A percentile compares a stretch with the other conserved stretches of the same genome.
These are phyloP conservation scores for Syzygium jambos DNA, from an alignment of 345 rosid genomes.

Conservation along the genomic window DNA sequence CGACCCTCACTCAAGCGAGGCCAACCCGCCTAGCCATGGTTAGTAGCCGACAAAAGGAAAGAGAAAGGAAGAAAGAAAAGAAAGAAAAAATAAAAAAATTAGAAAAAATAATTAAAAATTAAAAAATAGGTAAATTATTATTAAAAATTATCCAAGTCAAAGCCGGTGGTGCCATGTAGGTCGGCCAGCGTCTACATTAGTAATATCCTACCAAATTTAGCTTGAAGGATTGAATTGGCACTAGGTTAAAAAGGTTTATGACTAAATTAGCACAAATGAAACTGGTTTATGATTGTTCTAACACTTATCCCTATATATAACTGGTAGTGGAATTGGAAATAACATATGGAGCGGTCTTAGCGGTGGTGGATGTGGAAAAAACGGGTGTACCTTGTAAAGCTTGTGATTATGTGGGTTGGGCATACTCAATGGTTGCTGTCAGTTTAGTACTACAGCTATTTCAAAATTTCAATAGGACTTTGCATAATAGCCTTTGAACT, in stretches of 20 bases:
- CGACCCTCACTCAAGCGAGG: too few species aligned
- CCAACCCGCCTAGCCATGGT: too few species aligned
- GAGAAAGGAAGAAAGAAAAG: too few species aligned
- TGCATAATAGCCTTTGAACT: too few species aligned
- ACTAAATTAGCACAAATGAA: not conserved
- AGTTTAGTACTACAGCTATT: not conserved
- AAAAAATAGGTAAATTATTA: too few species aligned
- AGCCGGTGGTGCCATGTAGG: accelerated
- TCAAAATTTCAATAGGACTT: not conserved
- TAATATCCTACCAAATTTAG: too few species aligned
- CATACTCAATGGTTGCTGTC: not conserved
- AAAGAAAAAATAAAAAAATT: too few species aligned
- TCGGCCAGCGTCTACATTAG: too few species aligned
- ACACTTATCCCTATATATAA: too few species aligned
- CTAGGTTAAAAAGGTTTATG: too few species aligned
- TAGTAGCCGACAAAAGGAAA: too few species aligned
- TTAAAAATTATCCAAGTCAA: accelerated
- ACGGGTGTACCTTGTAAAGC: not conserved
- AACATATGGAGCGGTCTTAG: not conserved
- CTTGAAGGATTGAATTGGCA: accelerated
- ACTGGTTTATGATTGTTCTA: too few species aligned
- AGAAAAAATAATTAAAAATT: accelerated
- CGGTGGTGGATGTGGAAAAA: not conserved
- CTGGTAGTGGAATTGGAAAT: not conserved
- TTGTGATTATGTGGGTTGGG: not conserved